Percentiles rank a stretch among this genome's conserved stretches.
phyloP scores from a whole-genome alignment of 441 rosid genomes.

The Daphne laureola region DNA sequence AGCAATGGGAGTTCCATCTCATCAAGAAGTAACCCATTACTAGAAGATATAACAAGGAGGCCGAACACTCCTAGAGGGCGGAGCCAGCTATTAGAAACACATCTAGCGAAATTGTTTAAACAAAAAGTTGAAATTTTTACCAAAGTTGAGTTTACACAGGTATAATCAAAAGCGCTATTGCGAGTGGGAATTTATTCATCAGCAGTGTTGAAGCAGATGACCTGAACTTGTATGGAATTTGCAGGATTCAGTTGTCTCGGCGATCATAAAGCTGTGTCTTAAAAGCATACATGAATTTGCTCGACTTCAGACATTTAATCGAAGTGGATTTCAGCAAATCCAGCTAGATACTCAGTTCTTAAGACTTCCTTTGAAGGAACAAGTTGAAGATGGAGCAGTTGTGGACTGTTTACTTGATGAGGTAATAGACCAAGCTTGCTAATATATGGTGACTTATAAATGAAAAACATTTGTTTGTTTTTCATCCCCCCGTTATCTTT shows the following conservation, averaged over 20 bases:
- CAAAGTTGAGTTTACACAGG: slow-evolving; percentile 92
- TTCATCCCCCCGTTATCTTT: background rate
- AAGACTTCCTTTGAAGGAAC: slow-evolving; percentile 65
- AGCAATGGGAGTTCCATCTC: slow-evolving; percentile 94
- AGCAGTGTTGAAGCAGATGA: slow-evolving; percentile 11
- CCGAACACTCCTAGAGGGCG: slow-evolving; percentile 73
- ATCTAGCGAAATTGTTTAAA: slow-evolving; percentile 96
- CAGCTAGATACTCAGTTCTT: slow-evolving; percentile 94
- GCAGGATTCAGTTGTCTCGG: slow-evolving; percentile 83
- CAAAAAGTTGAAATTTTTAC: slow-evolving; percentile 97
- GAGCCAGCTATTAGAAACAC: slow-evolving; percentile 98
- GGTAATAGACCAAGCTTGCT: slow-evolving; percentile 31
- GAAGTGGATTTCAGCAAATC: slow-evolving; percentile 98
- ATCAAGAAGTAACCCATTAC: slow-evolving; percentile 75
- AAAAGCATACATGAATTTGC: slow-evolving; percentile 96
- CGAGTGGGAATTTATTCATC: slow-evolving; percentile 7
- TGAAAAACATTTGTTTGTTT: background rate
- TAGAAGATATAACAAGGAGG: slow-evolving; percentile 66
- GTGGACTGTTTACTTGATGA: slow-evolving; percentile 93
- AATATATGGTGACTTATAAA: no score
- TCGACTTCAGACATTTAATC: slow-evolving; percentile 86
- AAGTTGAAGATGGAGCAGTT: slow-evolving; percentile 80
- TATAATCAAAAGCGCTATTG: slow-evolving; percentile 20
- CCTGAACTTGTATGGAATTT: slow-evolving; percentile 16
- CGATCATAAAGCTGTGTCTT: slow-evolving; percentile 69